Evolutionary conservation across 2,329 filamentous ascomycete genomes (phyloP).

Genomic region (Sporothrix schenckii): DNA sequence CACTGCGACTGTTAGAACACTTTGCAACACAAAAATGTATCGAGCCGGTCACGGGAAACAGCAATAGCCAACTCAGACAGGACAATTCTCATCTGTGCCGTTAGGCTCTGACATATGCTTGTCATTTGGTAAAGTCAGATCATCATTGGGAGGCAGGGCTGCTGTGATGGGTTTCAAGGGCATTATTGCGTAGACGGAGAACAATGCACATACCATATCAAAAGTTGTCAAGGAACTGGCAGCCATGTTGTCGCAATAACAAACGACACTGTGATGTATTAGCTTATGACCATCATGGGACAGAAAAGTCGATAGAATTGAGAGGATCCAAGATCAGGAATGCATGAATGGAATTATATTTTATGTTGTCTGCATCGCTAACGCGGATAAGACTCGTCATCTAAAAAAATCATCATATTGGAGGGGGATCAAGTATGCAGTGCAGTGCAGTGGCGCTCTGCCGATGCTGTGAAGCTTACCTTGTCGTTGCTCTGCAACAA

Average conservation of each 20-base stretch:
- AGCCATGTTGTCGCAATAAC: not conserved
- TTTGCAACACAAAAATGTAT: not conserved
- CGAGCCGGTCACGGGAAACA: slow-evolving; percentile 36
- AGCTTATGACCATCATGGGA: slow-evolving; percentile 28
- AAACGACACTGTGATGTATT: slow-evolving; percentile 28
- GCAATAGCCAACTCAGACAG: slow-evolving; percentile 47
- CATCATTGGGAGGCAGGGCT: slow-evolving; percentile 64
- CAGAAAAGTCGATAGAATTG: slow-evolving; percentile 37
- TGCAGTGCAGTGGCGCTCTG: not conserved
- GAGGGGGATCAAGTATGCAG: slow-evolving; percentile 32
- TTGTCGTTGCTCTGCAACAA: not conserved
- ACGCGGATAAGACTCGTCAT: slow-evolving; percentile 80
- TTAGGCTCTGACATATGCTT: slow-evolving; percentile 96
- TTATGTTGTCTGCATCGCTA: slow-evolving; percentile 69
- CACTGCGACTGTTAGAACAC: slow-evolving; percentile 19
- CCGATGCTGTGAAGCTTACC: slow-evolving; percentile 27
- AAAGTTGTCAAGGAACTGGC: not conserved
- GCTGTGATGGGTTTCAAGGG: slow-evolving; percentile 16
- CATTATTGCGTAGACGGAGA: slow-evolving; percentile 20
- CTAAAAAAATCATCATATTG: slow-evolving; percentile 59
- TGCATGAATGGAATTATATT: slow-evolving; percentile 73
- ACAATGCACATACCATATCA: slow-evolving; percentile 2
- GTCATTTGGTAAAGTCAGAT: slow-evolving; percentile 78
- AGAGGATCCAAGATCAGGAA: slow-evolving; percentile 40
- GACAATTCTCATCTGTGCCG: slow-evolving; percentile 55